Evolutionary conservation across 2,329 filamentous ascomycete genomes (phyloP), one percentile per base, ranked within the genome.

Genomic region (Ceratocystis harringtonii): DNA sequence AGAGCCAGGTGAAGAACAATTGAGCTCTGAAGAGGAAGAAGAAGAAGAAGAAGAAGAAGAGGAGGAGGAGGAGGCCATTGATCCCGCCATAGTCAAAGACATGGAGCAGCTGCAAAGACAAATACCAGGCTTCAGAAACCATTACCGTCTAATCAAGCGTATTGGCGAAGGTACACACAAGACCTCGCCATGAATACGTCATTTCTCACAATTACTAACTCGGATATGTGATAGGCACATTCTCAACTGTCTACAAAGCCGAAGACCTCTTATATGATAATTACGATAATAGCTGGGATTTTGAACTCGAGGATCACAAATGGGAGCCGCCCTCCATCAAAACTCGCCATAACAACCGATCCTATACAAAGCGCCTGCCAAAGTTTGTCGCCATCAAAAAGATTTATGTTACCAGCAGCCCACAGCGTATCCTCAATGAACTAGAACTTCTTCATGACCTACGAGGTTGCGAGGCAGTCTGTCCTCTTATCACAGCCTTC

Each of bases 221-320:
- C 15, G 28, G n/a, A 10, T 32, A 19, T 55, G 15, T 45, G 19
- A n/a, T n/a, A 96, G 91, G 94, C 66, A 99, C 94, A 1, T 99
- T 99, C 74, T 97, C 94, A 0, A 97, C 94, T 1, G 94, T 99
- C 12, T 99, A 99, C 81, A 99, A 99, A 75, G 94, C 95, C 22
- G 91, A 97, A 75, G 94, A 99, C 73, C 77, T 97, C 30, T 80
- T 87, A 65, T 96, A 96, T 74, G 84, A 94, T 69, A 79, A 82
- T 67, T 95, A 90, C 75, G 79, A 88, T 69, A 96, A 96, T 73
- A 83, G 86, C 69, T 97, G 92, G 91, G 92, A 97, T 72, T 74
- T 88, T 48, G 85, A 85, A 66, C 80, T 82, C 69, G 75, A 81
- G 69, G 84, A 86, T 52, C 81, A 84, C n/a, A 82, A 84, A 71